Evolutionary conservation across 495 filamentous ascomycete genomes (phyloP).

Genomic region (Aspergillus ellipticus): DNA sequence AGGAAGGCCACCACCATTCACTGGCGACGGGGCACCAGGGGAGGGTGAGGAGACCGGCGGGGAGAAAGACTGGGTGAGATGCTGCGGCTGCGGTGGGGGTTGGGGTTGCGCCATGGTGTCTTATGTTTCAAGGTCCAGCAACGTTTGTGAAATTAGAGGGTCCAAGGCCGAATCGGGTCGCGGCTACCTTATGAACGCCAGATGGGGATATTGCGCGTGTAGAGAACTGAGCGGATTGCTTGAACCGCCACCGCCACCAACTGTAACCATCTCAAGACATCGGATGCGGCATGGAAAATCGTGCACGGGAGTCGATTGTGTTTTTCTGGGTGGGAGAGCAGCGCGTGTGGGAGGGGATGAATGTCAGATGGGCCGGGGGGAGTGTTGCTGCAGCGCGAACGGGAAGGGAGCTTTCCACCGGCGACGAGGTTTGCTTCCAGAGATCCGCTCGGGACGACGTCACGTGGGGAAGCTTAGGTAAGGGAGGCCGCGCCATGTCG

Average conservation of each 20-base stretch:
- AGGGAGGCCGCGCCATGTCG: conserved; percentile 2
- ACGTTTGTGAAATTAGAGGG: conserved; percentile 1
- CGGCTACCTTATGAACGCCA: conserved; percentile 19
- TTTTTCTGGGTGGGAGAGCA: neutral
- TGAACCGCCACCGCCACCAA: conserved; percentile 39
- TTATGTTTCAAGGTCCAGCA: conserved; percentile 4
- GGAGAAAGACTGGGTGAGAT: conserved; percentile 50
- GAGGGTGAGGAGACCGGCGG: conserved; percentile 53
- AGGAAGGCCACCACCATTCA: conserved; percentile 34
- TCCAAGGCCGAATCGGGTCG: conserved; percentile 12
- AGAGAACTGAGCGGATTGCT: conserved; percentile 41
- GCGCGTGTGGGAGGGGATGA: conserved; percentile 12
- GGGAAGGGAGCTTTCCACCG: conserved; percentile 23
- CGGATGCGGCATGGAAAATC: conserved; percentile 19
- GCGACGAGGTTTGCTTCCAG: conserved; percentile 21
- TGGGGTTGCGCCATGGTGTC: conserved; percentile 65
- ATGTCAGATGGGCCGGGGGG: neutral
- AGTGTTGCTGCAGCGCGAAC: conserved; percentile 14
- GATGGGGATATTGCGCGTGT: conserved; percentile 33
- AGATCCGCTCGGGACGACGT: conserved; percentile 11
- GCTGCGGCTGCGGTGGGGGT: conserved; percentile 39
- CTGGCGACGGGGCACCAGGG: conserved; percentile 38
- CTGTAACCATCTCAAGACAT: conserved; percentile 44
- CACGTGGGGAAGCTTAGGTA: conserved; percentile 12
- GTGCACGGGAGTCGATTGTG: neutral